phyloP scores from a whole-genome alignment of 2,329 filamentous ascomycete species.

The Tolypocladium album region DNA sequence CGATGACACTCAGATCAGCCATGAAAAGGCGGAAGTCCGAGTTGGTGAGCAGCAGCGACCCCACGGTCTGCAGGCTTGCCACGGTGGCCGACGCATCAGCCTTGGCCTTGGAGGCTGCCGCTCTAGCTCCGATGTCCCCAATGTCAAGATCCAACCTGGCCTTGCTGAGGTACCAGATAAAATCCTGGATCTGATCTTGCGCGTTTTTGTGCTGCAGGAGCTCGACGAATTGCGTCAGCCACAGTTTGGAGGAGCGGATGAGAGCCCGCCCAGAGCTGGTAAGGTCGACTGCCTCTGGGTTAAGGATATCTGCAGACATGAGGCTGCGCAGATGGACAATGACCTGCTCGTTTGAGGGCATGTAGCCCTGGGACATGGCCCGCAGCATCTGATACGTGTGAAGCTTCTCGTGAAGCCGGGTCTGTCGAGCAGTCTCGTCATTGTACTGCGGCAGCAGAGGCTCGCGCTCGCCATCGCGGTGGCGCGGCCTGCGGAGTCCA shows the following conservation, averaged over 20 bases:
- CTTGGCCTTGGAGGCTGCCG: constrained; percentile 17
- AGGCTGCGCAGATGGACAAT: constrained; percentile 72
- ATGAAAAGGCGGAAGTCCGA: constrained; percentile 82
- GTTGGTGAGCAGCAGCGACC: constrained; percentile 78
- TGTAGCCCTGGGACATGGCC: constrained; percentile 72
- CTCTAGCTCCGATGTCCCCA: constrained; percentile 15
- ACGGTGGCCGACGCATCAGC: constrained; percentile 41
- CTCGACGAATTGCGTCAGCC: constrained; percentile 72
- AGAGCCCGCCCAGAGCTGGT: constrained; percentile 69
- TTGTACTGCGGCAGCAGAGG: constrained; percentile 75
- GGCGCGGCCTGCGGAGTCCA: constrained; percentile 36
- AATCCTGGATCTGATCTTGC: constrained; percentile 79
- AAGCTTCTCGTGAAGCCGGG: constrained; percentile 74
- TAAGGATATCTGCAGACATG: constrained; percentile 67
- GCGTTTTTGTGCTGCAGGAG: constrained; percentile 73
- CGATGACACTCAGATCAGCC: constrained; percentile 67
- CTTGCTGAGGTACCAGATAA: constrained; percentile 74
- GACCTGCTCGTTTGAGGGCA: constrained; percentile 82
- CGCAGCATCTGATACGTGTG: constrained; percentile 88
- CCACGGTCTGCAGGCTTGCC: constrained; percentile 71
- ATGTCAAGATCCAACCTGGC: constrained; percentile 44
- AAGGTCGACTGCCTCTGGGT: constrained; percentile 56
- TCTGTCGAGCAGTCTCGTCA: constrained; percentile 71
- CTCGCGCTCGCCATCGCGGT: constrained; percentile 52
- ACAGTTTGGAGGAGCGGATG: constrained; percentile 59